Evolutionary conservation across 1,284 basidiomycete species (phyloP).

Genomic region (Polyporus tsugae): DNA sequence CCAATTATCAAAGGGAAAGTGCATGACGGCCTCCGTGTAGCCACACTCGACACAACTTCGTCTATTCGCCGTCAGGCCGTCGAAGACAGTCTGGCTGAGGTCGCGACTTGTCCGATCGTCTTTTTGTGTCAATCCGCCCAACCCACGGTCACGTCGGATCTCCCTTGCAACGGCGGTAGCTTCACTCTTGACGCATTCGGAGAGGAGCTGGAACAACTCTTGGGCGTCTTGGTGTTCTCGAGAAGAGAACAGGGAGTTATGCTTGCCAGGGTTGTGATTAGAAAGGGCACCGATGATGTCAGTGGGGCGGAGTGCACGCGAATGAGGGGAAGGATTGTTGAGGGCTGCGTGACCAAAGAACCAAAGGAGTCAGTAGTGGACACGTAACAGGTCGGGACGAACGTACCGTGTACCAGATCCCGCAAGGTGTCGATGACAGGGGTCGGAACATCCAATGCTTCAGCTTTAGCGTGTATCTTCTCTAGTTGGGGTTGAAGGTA

Average conservation of each 20-base stretch:
- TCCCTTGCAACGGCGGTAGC: conserved; percentile 71
- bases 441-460: conserved; percentile 78
- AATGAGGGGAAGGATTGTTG: conserved; percentile 70
- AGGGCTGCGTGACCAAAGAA: conserved; percentile 55
- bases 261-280: conserved; percentile 60
- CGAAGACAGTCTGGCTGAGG: conserved; percentile 75
- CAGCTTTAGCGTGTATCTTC: conserved; percentile 75
- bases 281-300: conserved; percentile 77
- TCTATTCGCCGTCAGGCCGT: conserved; percentile 84
- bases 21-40: conserved; percentile 90
- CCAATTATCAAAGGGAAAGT: conserved; percentile 86
- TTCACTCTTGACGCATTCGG: conserved; percentile 88
- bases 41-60: conserved; percentile 84
- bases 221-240: conserved; percentile 96
- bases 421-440: conserved; percentile 85
- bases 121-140: conserved; percentile 55
- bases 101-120: conserved; percentile 47
- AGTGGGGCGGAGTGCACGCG: conserved; percentile 71
- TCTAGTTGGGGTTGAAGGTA: conserved; percentile 82
- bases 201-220: conserved; percentile 91
- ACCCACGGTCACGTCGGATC: conserved; percentile 68
- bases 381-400: conserved; percentile 26
- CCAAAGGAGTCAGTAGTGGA: conserved; percentile 24
- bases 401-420: conserved; percentile 70
- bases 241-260: conserved; percentile 77